Base-by-base conservation (phyloP, 257 asterid genomes). In the Fraxinus quadrangulata region DNA sequence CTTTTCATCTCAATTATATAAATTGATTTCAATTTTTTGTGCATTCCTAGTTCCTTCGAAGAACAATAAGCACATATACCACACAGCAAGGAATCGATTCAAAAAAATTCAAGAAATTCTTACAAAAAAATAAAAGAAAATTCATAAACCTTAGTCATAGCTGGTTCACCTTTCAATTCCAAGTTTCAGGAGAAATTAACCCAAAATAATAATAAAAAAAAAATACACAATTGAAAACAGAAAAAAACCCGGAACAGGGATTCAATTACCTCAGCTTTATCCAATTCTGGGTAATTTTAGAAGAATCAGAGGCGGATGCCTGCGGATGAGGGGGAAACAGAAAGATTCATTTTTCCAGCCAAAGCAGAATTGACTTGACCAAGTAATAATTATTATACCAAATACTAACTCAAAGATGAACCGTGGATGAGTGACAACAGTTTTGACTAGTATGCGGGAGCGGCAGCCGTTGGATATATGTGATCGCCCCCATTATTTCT, bases 331-430 rank as follows among this genome's bases (percentile, higher is more conserved):
- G 45, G 71, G 51, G 71, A 19, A 54, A 69, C 74, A 63, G 45
- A 45, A 59, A 51, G 86, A 34, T 36, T 74, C 26, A 63, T 59
- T 68, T 47, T 54, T 54, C 65, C 65, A 54, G 26, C 65, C 6
- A 54, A 54, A 59, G 73, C 78, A 67, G 78, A 79, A 75, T 84
- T 88, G 87, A 84, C 83, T 86, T 84, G 85, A 83, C 92, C 86
- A 78, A 78, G 71, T 68, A 79, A 39, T 34, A 59, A 74, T 24
- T 73, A 51, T 17, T 78, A 33, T 76, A 76, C 84, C 84, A 39
- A 68, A 73, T 36, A 11, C 56, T 45, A 14, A 23, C 17, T 5
- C 14, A 12, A 42, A 24, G 68, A 24, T 61, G 67, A 23, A 63
- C 31, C 24, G 68, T 61, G 33, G 19, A 6, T 1, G 13, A 21